Evolutionary conservation across 257 asterid species (phyloP), one percentile per base, ranked within the genome.

Genomic region (Penstemon eatonii): DNA sequence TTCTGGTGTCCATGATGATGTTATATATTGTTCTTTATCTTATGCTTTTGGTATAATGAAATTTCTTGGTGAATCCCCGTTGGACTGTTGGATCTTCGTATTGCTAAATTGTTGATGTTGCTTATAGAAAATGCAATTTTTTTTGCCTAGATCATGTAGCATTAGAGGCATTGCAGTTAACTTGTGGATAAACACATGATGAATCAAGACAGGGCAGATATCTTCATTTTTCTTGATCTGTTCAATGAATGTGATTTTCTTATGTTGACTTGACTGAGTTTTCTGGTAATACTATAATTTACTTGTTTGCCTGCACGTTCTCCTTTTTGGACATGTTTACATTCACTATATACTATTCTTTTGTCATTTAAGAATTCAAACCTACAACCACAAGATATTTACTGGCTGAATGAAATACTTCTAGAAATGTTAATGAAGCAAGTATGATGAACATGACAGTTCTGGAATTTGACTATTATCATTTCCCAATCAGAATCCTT

Each of bases 241-340:
- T 25, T 25, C 33, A 25, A 25, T 25, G 33, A 25, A 25, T 25
- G 33, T 25, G 47, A 39, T 49, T 12, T 39, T 7, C 18, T 60
- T 25, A 25, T 6, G 37, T 60, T 41, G 50, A 40, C 45, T 49
- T 60, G 42, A 39, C 6, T 36, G 41, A 59, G 13, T 59, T 59
- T 39, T 5, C 50, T 3, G 43, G 10, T n/a, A 13, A 60, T 41
- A 59, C 15, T 41, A 60, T 25, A 25, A n/a, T 60, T 60, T 59
- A 59, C 9, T 60, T 59, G 59, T 60, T 66, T 62, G 77, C 56
- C 53, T 62, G 47, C 72, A 71, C 62, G 56, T 47, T 69, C 61
- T 3, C 18, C 56, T 12, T 56, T 61, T 51, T 67, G n/a, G 45
- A 60, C 18, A 46, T 56, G 41, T 49, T 40, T 52, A 63, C 52